phyloP scores from a whole-genome alignment of 805 yeast species.

The Suhomyces vadensis region DNA sequence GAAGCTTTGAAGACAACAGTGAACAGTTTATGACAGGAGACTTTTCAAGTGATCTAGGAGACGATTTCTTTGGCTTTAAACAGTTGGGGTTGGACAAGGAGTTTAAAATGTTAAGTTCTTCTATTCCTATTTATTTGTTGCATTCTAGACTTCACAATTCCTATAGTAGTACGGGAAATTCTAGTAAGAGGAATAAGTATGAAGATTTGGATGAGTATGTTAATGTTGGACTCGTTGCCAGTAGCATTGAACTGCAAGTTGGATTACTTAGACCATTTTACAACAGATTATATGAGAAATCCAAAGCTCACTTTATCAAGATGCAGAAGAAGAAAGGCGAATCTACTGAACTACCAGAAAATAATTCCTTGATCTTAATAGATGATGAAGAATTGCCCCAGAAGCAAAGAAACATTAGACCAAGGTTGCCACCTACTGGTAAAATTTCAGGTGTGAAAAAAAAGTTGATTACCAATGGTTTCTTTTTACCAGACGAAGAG shows the following conservation, averaged over 20 bases:
- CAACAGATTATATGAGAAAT: conserved; percentile 40
- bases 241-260: conserved; percentile 53
- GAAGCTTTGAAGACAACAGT: conserved; percentile 82
- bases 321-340: conserved; percentile 43
- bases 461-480: conserved; percentile 54
- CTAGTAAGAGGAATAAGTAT: conserved; percentile 53
- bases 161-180: conserved; percentile 43
- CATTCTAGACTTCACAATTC: conserved; percentile 72
- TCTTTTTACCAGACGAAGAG: conserved; percentile 47
- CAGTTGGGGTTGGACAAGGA: conserved; percentile 93
- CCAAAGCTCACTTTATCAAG: conserved; percentile 43
- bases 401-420: conserved; percentile 69
- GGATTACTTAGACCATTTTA: conserved; percentile 60
- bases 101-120: conserved; percentile 75
- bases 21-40: conserved; percentile 95
- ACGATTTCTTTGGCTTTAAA: conserved; percentile 95
- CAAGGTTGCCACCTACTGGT: conserved; percentile 90
- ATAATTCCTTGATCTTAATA: conserved; percentile 38
- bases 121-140: conserved; percentile 86
- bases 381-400: conserved; percentile 88
- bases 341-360: conserved; percentile 42
- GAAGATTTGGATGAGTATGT: conserved; percentile 64
- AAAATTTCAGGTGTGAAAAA: conserved; percentile 72
- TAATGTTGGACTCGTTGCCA: conserved; percentile 53
- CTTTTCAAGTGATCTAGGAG: conserved; percentile 90